Conservation (phyloP, 2,329 filamentous ascomycete genomes). For the Ploettnerulaceae sp. region DNA sequence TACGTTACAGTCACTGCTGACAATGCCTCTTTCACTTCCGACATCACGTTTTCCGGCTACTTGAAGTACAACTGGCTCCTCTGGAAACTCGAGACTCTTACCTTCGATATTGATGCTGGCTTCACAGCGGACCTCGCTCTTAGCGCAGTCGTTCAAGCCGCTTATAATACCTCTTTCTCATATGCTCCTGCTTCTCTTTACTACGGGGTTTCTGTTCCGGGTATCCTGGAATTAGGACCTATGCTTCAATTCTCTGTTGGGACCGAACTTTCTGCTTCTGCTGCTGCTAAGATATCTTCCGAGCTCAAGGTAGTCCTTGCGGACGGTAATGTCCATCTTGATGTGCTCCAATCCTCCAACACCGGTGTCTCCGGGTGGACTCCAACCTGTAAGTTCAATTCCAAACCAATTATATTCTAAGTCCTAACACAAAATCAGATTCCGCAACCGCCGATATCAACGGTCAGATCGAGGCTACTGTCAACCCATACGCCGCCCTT, state of each 20-base stretch:
- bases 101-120: slow-evolving; percentile 40
- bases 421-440: slow-evolving; percentile 16
- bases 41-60: slow-evolving; percentile 40
- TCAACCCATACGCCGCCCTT: slow-evolving; percentile 35
- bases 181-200: slow-evolving; percentile 37
- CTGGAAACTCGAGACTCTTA: slow-evolving; percentile 35
- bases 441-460: slow-evolving; percentile 34
- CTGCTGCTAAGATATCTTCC: slow-evolving; percentile 33
- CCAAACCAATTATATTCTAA: neutral
- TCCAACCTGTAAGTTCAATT: slow-evolving; percentile 27
- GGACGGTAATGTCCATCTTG: slow-evolving; percentile 38
- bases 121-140: slow-evolving; percentile 37
- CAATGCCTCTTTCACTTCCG: slow-evolving; percentile 34
- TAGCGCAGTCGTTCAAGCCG: slow-evolving; percentile 34
- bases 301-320: slow-evolving; percentile 34
- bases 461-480: slow-evolving; percentile 31
- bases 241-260: slow-evolving; percentile 37
- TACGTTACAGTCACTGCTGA: slow-evolving; percentile 37
- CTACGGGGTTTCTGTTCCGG: slow-evolving; percentile 39
- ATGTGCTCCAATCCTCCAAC: slow-evolving; percentile 33
- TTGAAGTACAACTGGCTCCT: slow-evolving; percentile 39
- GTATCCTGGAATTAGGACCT: slow-evolving; percentile 38
- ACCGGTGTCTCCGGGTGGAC: slow-evolving; percentile 36
- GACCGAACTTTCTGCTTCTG: slow-evolving; percentile 36
- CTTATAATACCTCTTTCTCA: slow-evolving; percentile 34